A percentile compares a stretch with the other conserved stretches of the same genome.
Evolutionary conservation across 2,329 filamentous ascomycete species (phyloP).

Genomic region (Penicillium oxalicum): DNA sequence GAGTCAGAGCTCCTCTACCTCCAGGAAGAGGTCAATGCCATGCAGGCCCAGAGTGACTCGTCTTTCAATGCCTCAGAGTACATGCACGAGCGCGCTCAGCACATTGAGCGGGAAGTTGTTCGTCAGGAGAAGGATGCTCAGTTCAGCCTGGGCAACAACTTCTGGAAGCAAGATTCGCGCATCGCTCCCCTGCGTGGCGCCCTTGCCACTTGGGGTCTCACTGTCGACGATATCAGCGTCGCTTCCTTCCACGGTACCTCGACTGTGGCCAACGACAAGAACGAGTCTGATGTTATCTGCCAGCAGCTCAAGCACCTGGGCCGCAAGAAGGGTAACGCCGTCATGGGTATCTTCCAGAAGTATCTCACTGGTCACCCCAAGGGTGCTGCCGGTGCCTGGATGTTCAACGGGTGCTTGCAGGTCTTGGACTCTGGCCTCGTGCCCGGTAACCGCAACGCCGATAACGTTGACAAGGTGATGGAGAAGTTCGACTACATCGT

Average conservation of each 20-base stretch:
- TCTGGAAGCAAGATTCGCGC: slow-evolving; percentile 92
- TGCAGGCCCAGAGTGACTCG: slow-evolving; percentile 68
- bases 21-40: slow-evolving; percentile 84
- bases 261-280: slow-evolving; percentile 98
- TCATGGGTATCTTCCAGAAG: slow-evolving; percentile 98
- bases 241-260: slow-evolving; percentile 99
- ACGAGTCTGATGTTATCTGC: slow-evolving; percentile 95
- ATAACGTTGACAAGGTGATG: slow-evolving; percentile 94
- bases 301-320: slow-evolving; percentile 93
- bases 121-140: slow-evolving; percentile 92
- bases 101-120: slow-evolving; percentile 81
- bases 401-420: slow-evolving; percentile 97
- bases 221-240: slow-evolving; percentile 88
- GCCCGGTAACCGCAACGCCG: slow-evolving; percentile 93
- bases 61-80: slow-evolving; percentile 79
- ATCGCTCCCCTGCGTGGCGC: slow-evolving; percentile 95
- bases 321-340: slow-evolving; percentile 90
- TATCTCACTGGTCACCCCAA: slow-evolving; percentile 98
- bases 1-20: slow-evolving; percentile 91
- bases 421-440: slow-evolving; percentile 91
- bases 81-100: slow-evolving; percentile 71
- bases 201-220: slow-evolving; percentile 95
- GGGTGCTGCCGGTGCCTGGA: slow-evolving; percentile 98
- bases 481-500: slow-evolving; percentile 98
- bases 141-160: slow-evolving; percentile 90